Conservation (phyloP, 352 stramenopile genomes). For the Phytophthora aleatoria region DNA sequence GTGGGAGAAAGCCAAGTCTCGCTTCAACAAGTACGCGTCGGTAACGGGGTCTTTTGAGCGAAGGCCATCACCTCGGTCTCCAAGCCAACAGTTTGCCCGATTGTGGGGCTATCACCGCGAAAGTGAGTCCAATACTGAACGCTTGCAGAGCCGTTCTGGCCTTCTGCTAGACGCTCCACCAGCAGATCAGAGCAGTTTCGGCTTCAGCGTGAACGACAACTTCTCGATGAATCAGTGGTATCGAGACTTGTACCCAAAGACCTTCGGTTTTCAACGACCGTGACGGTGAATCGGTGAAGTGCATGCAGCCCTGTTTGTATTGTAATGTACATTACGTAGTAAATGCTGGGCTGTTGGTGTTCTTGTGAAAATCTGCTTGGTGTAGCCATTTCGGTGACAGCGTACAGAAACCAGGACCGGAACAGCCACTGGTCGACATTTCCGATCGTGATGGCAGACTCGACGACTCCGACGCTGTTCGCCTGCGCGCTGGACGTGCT, state of each 20-base stretch:
- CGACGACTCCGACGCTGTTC: slow-evolving; percentile 37
- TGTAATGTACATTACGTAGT: not conserved
- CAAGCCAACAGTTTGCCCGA: slow-evolving; percentile 12
- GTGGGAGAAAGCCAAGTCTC: slow-evolving; percentile 14
- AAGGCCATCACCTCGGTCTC: slow-evolving; percentile 12
- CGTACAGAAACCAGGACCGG: slow-evolving; percentile 9
- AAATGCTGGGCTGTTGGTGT: not conserved
- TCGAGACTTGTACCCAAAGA: slow-evolving; percentile 32
- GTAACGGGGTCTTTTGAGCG: not conserved
- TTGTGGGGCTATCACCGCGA: slow-evolving; percentile 9
- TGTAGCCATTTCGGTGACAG: slow-evolving; percentile 11
- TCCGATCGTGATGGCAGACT: slow-evolving; percentile 13
- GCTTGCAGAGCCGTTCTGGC: slow-evolving; percentile 1
- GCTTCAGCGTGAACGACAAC: slow-evolving; percentile 38
- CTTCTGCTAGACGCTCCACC: slow-evolving; percentile 4
- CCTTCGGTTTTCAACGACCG: slow-evolving; percentile 15
- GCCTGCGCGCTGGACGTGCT: slow-evolving; percentile 51
- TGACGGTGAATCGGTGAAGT: not conserved
- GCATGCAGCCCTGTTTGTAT: not conserved
- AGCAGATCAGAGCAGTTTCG: slow-evolving; percentile 15
- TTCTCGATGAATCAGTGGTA: slow-evolving; percentile 43
- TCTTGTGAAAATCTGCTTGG: not conserved
- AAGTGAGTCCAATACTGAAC: slow-evolving; percentile 3
- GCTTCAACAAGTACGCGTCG: slow-evolving; percentile 1
- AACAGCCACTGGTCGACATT: slow-evolving; percentile 16